Evolutionary conservation across 495 filamentous ascomycete species (phyloP), one percentile per base, ranked within the genome.

Genomic region (Penicillium waksmanii): DNA sequence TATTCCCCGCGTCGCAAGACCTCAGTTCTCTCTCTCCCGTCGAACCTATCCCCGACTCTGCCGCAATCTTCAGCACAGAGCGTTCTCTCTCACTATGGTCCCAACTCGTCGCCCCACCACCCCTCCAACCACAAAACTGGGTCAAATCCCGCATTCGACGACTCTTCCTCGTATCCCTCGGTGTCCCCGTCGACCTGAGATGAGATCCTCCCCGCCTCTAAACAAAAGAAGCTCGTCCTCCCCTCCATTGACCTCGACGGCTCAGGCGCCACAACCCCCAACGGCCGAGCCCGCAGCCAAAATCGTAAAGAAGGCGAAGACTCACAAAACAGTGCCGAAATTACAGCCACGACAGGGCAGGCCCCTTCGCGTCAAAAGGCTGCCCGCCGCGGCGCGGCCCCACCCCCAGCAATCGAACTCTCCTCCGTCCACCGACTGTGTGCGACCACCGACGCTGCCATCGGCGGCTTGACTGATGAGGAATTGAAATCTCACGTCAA

Each of bases 51-150:
- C 68, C 67, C 23, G 77, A 79, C 62, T 64, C 67, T 21, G 65
- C 79, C n/a, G 76, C 78, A 57, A 79, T 80, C 58, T 82, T 82
- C 65, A 79, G 69, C 63, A 84, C 84, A 47, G 80, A 84, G 62
- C 82, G 86, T 53, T 94, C 90, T 63, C 84, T 89, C 62, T 96
- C 96, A 5, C 84, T 99, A 38, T 99, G 95, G 95, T 91, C 92
- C 31, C 96, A 99, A 75, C 87, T 99, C 33, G 89, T 96, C 17
- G 93, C 94, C 2, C 94, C 95, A 19, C 95, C 95, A 1, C 93
- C 95, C 3, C 85, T 98, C 27, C 93, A 96, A 70, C 96, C 95
- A 1, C 94, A 96, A 1, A 94, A 99, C 74, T 99, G 95, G 95
- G 92, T 96, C 59, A 92, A 96, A 56, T 96, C 91, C 50, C 92